Evolutionary conservation across 192 early-diverging fungal genomes (phyloP), one percentile per base, ranked within the genome.

Genomic region (Coemansia sp.): DNA sequence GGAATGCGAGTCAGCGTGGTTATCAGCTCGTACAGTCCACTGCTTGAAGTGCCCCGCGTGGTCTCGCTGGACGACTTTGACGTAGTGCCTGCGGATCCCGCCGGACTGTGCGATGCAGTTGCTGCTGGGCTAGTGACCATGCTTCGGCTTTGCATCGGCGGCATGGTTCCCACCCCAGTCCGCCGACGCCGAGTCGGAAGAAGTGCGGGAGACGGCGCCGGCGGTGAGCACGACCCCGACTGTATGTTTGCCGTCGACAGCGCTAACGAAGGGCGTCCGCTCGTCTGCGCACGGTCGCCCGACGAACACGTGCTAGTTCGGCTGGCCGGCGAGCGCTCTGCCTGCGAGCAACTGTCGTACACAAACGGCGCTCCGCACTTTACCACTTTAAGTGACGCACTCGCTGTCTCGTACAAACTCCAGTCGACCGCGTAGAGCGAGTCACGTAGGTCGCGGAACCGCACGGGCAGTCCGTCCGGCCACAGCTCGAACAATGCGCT

Each of bases 401-500:
- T 81, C 19, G 78, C 78, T 2, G 69, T 69, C 67, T 81, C 78
- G 23, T 81, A 81, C 16, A 81, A 63, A n/a, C 48, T 66, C 78
- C 78, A 81, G 51, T 81, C 78, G 0, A 74, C 78, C 4, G 78
- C 78, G 58, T 81, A 81, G 38, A 81, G 66, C 59, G 78, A 75
- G 66, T 81, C 78, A 27, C 78, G 78, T 45, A 81, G 57, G 47
- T 81, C 78, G 9, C 78, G 59, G 66, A 81, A 81, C 41, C 78
- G 35, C 35, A 72, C 73, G 1, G 78, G 78, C 69, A 81, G 60
- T 7, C 69, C 73, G 5, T 81, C 78, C 2, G 78, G 69, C 72
- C 72, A 81, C 56, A 75, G 59, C 72, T 81, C 78, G 26, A 75
- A 75, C 50, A 81, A 57, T n/a, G 69, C 69, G 26, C 66, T 75